These are phyloP conservation scores for Fragaria iinumae DNA, from an alignment of 306 rosid species.

Conservation along the genomic window DNA sequence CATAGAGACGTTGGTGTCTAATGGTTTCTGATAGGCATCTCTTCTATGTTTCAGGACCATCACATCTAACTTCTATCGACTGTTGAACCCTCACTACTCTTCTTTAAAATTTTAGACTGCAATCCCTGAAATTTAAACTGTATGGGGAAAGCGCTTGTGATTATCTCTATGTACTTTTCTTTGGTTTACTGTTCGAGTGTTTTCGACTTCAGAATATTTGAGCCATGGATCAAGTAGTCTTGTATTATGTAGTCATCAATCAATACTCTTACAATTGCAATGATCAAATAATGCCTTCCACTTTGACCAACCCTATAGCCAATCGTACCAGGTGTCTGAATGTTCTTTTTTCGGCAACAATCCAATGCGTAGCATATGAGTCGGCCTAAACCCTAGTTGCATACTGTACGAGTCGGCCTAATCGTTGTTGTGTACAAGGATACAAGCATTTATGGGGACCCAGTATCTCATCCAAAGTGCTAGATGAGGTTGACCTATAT, in stretches of 20 bases:
- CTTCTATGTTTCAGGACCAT: conserved; percentile 74
- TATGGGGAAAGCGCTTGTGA: neutral
- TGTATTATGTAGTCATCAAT: no score
- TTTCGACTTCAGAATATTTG: neutral
- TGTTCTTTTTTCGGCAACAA: no score
- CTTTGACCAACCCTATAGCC: no score
- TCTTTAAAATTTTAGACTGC: neutral
- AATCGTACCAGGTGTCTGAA: neutral
- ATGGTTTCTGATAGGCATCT: conserved; percentile 70
- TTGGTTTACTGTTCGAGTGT: neutral
- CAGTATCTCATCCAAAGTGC: neutral
- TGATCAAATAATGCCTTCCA: no score
- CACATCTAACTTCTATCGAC: conserved; percentile 59
- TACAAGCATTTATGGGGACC: no score
- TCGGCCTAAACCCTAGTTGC: neutral
- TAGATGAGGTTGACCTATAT: neutral
- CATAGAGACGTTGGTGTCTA: conserved; percentile 12
- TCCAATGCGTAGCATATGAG: neutral
- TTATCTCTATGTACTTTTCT: neutral
- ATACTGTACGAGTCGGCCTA: neutral
- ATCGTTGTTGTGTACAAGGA: neutral
- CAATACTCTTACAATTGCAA: neutral
- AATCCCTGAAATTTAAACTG: neutral
- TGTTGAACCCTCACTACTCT: conserved; percentile 48
- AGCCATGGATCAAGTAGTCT: neutral